Conservation (phyloP, 2,329 filamentous ascomycete species). For the Phaeosphaeriaceae sp. region DNA sequence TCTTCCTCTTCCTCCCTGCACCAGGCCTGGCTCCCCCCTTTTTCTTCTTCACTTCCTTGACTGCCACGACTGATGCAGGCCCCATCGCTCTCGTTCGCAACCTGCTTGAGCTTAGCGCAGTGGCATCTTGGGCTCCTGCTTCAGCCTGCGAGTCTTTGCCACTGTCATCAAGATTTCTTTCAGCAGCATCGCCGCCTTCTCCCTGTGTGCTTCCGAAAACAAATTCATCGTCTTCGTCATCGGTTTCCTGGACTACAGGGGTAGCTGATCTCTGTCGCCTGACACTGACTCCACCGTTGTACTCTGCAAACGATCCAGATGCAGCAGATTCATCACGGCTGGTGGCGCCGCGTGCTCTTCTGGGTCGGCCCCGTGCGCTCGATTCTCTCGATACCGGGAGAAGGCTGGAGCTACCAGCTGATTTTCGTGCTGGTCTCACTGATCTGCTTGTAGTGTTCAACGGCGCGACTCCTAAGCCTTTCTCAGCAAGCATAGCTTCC, state of each 20-base stretch:
- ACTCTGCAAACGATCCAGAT: neutral
- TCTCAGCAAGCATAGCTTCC: constrained; percentile 10
- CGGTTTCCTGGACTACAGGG: constrained; percentile 16
- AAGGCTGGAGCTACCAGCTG: constrained; percentile 2
- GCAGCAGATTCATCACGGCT: constrained; percentile 1
- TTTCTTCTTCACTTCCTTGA: constrained; percentile 7
- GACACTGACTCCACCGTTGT: neutral
- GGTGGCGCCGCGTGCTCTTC: neutral
- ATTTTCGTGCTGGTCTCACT: constrained; percentile 15
- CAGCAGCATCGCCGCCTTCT: neutral
- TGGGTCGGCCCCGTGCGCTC: neutral
- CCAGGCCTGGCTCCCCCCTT: constrained; percentile 10
- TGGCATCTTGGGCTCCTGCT: neutral
- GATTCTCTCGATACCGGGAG: neutral
- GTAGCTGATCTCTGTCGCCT: neutral
- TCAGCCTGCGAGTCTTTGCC: neutral
- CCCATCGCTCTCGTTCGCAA: neutral
- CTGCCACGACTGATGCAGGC: constrained; percentile 8
- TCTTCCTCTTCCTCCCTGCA: constrained; percentile 21
- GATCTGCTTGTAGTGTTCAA: neutral
- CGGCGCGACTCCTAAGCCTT: neutral
- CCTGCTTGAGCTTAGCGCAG: neutral
- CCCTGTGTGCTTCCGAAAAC: too few relatives aligned
- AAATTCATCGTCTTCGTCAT: constrained; percentile 11
- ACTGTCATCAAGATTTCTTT: neutral